phyloP scores from a whole-genome alignment of 106 monocot species.

The Alisma plantagoaquatica region DNA sequence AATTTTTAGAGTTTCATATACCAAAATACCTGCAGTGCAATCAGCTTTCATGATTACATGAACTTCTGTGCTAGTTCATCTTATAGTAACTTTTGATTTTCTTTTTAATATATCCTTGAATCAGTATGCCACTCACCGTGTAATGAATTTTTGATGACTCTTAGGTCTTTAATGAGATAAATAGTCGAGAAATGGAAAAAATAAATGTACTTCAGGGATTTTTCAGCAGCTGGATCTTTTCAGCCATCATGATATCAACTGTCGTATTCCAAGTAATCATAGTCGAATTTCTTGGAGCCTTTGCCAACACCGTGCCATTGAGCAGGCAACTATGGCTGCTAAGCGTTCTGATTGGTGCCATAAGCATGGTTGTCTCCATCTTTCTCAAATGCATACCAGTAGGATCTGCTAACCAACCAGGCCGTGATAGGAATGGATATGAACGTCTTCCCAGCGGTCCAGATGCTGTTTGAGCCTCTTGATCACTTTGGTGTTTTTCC shows the following conservation, averaged over 20 bases:
- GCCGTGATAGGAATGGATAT: constrained; percentile 29
- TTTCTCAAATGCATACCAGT: constrained; percentile 76
- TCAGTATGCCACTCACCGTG: too few species aligned
- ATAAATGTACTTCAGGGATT: constrained; percentile 73
- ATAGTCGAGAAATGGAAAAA: constrained; percentile 88
- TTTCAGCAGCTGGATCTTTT: constrained; percentile 69
- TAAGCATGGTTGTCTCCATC: constrained; percentile 59
- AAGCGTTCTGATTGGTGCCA: constrained; percentile 51
- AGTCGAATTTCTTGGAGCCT: constrained; percentile 62
- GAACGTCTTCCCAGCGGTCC: constrained; percentile 57
- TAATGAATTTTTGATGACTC: neutral
- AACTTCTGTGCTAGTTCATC: neutral
- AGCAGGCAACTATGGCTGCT: constrained; percentile 64
- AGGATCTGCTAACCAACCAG: constrained; percentile 6
- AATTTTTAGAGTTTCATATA: too few species aligned
- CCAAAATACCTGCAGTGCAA: too few species aligned
- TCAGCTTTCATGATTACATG: too few species aligned
- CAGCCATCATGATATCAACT: constrained; percentile 37
- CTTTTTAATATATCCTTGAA: too few species aligned
- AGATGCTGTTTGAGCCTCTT: constrained; percentile 48
- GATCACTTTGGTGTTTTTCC: too few species aligned
- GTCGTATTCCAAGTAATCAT: constrained; percentile 70
- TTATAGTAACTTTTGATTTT: neutral
- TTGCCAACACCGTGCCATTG: constrained; percentile 76
- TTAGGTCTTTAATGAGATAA: constrained; percentile 94